Evolutionary conservation across 2,329 filamentous ascomycete genomes (phyloP), one percentile per base, ranked within the genome.

Genomic region (Sporothrix sp.): DNA sequence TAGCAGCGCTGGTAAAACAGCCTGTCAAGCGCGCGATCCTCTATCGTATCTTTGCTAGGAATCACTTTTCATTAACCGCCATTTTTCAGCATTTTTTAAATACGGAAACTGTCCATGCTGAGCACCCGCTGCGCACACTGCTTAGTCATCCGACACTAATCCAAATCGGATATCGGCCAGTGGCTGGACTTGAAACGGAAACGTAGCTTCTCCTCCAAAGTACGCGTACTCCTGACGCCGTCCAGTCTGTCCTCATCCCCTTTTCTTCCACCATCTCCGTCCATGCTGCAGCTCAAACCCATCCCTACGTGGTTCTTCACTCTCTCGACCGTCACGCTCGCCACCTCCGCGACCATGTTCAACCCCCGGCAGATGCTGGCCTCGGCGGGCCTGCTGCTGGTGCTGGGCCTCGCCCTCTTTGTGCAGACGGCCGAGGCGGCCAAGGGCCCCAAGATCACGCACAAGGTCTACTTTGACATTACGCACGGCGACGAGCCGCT

Each of bases 391-490:
- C 76, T 95, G 64, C 79, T 95, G 63, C 67, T 94, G 61, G 82
- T 86, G 61, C 74, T 90, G 61, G 76, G 78, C 59, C 74, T 91
- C 65, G 71, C 89, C 59, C 80, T 87, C 72, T 81, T 95, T 65
- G 76, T 84, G 59, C 83, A 88, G 69, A 78, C 80, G 30, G 81
- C 79, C 54, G 81, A 85, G 60, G 85, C 86, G 50, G 74, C 74
- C 58, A 88, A 91, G 74, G 91, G 93, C 42, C 91, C 88, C 57
- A 94, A 93, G 81, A 91, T 96, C 74, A 96, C 90, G 62, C 76
- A 87, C 76, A 95, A 95, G 81, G 88, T 93, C 70, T 93, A 81
- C 76, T 91, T 94, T 68, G 87, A 93, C 68, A 82, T 94, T 59
- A 71, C 76, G 62, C 82, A 88, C 63, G 87, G 84, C 62, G 87